Evolutionary conservation across 1,139 yeast species (phyloP).

Genomic region (Suzukiozyma palmioleophila): DNA sequence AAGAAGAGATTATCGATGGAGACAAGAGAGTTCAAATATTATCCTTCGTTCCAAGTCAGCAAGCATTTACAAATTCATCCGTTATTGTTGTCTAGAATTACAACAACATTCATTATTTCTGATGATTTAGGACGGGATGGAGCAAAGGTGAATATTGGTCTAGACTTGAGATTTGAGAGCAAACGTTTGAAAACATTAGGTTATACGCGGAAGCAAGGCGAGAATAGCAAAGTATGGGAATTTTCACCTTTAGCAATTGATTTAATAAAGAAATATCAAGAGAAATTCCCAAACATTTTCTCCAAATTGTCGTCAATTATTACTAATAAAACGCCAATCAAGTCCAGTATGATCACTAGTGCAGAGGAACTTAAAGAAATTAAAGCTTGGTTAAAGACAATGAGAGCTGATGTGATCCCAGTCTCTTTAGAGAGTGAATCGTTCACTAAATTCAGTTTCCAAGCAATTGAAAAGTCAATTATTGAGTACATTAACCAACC

Average conservation of each 20-base stretch:
- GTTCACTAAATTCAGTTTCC: constrained; percentile 61
- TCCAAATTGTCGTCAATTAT: constrained; percentile 25
- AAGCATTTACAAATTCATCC: constrained; percentile 56
- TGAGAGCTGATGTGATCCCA: constrained; percentile 51
- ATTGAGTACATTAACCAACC: constrained; percentile 43
- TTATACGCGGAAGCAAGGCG: constrained; percentile 53
- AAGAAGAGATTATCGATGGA: constrained; percentile 56
- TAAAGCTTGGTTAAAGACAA: constrained; percentile 54
- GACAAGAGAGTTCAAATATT: constrained; percentile 50
- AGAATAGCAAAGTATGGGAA: constrained; percentile 69
- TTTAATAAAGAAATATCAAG: constrained; percentile 58
- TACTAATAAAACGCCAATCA: constrained; percentile 7
- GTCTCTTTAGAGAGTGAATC: constrained; percentile 81
- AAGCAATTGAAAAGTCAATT: constrained; percentile 64
- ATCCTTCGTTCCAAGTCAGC: constrained; percentile 65
- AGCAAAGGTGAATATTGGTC: constrained; percentile 69
- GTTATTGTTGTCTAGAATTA: constrained; percentile 67
- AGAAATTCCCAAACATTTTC: constrained; percentile 61
- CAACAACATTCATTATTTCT: constrained; percentile 65
- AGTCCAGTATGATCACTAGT: constrained; percentile 17
- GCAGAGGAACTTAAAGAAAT: constrained; percentile 40
- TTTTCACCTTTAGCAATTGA: constrained; percentile 72
- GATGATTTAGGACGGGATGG: constrained; percentile 32
- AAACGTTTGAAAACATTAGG: constrained; percentile 84
- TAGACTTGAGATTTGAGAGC: constrained; percentile 79